phyloP scores from a whole-genome alignment of 805 yeast species.

The Debaryomyces castellii region DNA sequence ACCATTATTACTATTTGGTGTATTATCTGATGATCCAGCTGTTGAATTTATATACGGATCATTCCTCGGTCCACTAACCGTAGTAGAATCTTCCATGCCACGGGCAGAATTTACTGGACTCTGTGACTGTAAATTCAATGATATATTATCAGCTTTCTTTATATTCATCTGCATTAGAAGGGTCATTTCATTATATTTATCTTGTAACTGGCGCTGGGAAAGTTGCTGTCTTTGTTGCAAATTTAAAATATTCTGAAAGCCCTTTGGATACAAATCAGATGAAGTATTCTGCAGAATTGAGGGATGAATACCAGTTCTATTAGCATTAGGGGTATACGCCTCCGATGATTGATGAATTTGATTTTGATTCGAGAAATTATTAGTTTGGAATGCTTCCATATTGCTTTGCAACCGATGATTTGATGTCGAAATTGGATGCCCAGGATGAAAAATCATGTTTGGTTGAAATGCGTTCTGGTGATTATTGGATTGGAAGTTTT shows the following conservation, averaged over 20 bases:
- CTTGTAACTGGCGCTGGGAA: conserved; percentile 1
- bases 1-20: too few species aligned
- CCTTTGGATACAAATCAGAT: neutral
- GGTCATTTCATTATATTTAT: neutral
- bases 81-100: neutral
- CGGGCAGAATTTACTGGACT: neutral
- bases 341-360: neutral
- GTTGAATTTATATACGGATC: too few species aligned
- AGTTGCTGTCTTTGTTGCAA: conserved; percentile 3
- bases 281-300: neutral
- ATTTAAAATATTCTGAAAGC: neutral
- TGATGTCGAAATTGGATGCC: neutral
- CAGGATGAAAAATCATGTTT: neutral
- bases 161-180: neutral
- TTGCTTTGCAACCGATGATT: neutral
- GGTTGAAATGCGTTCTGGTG: neutral
- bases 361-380: neutral
- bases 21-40: too few species aligned
- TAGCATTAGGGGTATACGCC: neutral
- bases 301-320: neutral
- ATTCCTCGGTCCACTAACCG: too few species aligned
- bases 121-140: neutral
- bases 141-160: neutral
- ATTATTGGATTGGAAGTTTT: neutral
- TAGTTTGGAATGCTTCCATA: neutral